phyloP scores from a whole-genome alignment of 1,139 yeast genomes.

The Yamadazyma triangularis region DNA sequence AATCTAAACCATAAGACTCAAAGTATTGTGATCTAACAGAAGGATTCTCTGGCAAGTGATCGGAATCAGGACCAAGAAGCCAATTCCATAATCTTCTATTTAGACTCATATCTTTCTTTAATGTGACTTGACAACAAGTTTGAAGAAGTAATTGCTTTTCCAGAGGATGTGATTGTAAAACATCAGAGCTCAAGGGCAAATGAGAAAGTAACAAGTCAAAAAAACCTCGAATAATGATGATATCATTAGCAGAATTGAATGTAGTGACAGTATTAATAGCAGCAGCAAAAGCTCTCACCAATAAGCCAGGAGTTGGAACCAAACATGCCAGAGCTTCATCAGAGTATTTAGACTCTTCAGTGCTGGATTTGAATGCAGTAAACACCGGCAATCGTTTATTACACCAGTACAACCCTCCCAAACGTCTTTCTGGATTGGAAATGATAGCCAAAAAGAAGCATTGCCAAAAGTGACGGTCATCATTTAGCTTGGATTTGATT shows the following conservation, averaged over 20 bases:
- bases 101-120: slow-evolving; percentile 86
- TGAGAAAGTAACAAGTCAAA: slow-evolving; percentile 73
- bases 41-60: slow-evolving; percentile 5
- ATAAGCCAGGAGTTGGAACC: slow-evolving; percentile 73
- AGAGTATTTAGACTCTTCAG: slow-evolving; percentile 21
- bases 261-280: slow-evolving; percentile 55
- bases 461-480: slow-evolving; percentile 85
- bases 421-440: slow-evolving; percentile 69
- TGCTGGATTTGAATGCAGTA: slow-evolving; percentile 16
- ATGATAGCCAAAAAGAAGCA: slow-evolving; percentile 71
- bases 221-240: slow-evolving; percentile 83
- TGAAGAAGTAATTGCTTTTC: slow-evolving; percentile 59
- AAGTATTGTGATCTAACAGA: slow-evolving; percentile 47
- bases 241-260: slow-evolving; percentile 35
- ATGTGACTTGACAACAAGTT: slow-evolving; percentile 63
- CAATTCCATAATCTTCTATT: slow-evolving; percentile 92
- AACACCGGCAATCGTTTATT: slow-evolving; percentile 60
- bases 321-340: slow-evolving; percentile 59
- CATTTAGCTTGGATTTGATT: slow-evolving; percentile 53
- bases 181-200: slow-evolving; percentile 61
- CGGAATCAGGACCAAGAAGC: slow-evolving; percentile 70
- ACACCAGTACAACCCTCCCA: slow-evolving; percentile 83
- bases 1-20: slow-evolving; percentile 45
- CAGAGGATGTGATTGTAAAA: slow-evolving; percentile 45
- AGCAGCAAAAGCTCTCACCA: slow-evolving; percentile 67